Evolutionary conservation across 192 early-diverging fungal species (phyloP).

Genomic region (Entomortierella parvispora): DNA sequence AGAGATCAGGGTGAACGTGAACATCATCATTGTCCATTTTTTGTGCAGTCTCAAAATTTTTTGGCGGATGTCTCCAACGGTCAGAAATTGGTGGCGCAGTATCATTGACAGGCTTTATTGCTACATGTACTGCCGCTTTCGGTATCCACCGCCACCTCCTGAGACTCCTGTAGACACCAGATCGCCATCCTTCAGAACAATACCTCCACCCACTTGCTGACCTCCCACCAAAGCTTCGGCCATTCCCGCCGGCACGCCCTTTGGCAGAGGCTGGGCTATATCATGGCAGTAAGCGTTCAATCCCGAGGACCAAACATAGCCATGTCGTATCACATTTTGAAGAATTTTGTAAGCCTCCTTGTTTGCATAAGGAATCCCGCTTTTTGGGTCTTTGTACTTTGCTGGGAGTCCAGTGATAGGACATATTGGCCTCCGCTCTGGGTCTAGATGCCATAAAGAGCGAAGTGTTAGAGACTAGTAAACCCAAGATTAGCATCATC

Average conservation of each 20-base stretch:
- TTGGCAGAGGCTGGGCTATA: constrained; percentile 40
- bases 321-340: constrained; percentile 53
- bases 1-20: too few relatives aligned
- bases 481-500: neutral
- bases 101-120: too few relatives aligned
- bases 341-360: constrained; percentile 65
- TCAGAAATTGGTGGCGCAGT: too few relatives aligned
- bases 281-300: constrained; percentile 53
- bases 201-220: constrained; percentile 42
- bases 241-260: constrained; percentile 46
- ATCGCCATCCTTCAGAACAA: constrained; percentile 47
- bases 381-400: constrained; percentile 67
- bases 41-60: too few relatives aligned
- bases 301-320: constrained; percentile 65
- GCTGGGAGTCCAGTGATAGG: constrained; percentile 70
- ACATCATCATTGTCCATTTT: too few relatives aligned
- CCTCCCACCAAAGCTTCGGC: constrained; percentile 45
- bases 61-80: too few relatives aligned
- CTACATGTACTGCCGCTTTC: constrained; percentile 28
- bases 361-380: constrained; percentile 68
- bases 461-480: neutral
- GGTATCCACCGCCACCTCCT: constrained; percentile 43
- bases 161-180: constrained; percentile 33
- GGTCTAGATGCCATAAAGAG: constrained; percentile 18
- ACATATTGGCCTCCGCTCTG: constrained; percentile 54